A percentile compares a stretch with the other conserved stretches of the same genome.
Evolutionary conservation across 495 filamentous ascomycete species (phyloP).

Genomic region (Cercophora newfieldiana): DNA sequence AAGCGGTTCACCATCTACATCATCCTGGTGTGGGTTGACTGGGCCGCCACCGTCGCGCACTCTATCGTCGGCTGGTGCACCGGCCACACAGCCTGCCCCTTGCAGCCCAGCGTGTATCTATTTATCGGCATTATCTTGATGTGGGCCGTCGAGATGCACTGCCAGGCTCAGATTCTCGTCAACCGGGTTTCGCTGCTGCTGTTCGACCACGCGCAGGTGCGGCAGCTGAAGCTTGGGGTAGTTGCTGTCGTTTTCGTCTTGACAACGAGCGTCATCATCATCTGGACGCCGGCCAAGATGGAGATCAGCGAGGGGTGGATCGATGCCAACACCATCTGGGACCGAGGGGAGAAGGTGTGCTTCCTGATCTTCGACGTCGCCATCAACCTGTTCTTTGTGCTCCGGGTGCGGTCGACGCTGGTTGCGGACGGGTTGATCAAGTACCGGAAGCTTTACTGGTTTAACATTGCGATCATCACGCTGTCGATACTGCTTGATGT

Average conservation of each 20-base stretch:
- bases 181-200: conserved; percentile 42
- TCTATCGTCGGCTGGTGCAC: conserved; percentile 10
- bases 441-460: conserved; percentile 42
- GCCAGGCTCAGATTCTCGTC: conserved; percentile 42
- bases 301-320: conserved; percentile 22
- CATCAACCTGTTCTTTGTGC: conserved; percentile 47
- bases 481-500: conserved; percentile 45
- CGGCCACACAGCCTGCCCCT: background rate
- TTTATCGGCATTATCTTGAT: conserved; percentile 2
- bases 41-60: background rate
- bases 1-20: conserved; percentile 3
- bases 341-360: conserved; percentile 46
- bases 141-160: conserved; percentile 35
- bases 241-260: conserved; percentile 33
- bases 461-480: conserved; percentile 45
- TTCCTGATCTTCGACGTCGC: conserved; percentile 42
- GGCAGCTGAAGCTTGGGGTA: conserved; percentile 32
- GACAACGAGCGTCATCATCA: conserved; percentile 41
- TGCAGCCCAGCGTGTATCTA: conserved; percentile 3
- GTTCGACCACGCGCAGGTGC: conserved; percentile 19
- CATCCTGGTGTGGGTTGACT: conserved; percentile 7
- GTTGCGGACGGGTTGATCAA: conserved; percentile 47
- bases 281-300: conserved; percentile 43
- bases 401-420: conserved; percentile 38
- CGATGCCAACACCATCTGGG: conserved; percentile 44